These are phyloP conservation scores for Ramaria sp. DNA, from an alignment of 768 basidiomycete species.

Conservation along the genomic window DNA sequence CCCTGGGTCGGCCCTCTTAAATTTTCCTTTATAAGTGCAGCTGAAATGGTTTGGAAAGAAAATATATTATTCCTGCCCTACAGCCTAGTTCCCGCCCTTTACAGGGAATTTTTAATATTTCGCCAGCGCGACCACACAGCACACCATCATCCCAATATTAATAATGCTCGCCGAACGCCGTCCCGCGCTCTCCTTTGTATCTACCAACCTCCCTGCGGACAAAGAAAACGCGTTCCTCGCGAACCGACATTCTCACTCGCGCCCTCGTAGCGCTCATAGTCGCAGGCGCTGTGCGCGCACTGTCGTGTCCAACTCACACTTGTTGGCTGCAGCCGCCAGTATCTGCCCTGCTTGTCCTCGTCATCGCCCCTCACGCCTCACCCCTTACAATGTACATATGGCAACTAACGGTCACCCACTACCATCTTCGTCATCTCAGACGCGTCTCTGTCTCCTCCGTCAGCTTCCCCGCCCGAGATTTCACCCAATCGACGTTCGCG, in stretches of 20 bases:
- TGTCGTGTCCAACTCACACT: background rate
- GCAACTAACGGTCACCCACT: background rate
- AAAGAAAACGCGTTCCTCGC: background rate
- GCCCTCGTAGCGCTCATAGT: background rate
- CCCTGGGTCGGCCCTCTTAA: background rate
- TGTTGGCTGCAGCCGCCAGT: background rate
- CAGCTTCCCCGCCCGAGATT: conserved; percentile 54
- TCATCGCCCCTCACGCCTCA: background rate
- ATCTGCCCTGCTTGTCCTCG: background rate
- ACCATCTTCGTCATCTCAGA: background rate
- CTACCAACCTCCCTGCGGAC: background rate
- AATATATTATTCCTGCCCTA: too few relatives aligned
- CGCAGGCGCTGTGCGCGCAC: background rate
- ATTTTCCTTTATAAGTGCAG: too few relatives aligned
- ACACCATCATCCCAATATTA: background rate
- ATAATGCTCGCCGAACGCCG: background rate
- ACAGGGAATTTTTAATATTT: too few relatives aligned
- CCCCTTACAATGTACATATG: background rate
- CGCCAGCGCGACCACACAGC: too few relatives aligned
- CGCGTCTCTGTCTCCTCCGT: conserved; percentile 39
- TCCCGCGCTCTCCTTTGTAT: background rate
- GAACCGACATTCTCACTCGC: background rate
- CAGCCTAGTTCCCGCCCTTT: too few relatives aligned
- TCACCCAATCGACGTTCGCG: conserved; percentile 44
- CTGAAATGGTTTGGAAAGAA: too few relatives aligned